Conservation (phyloP, 2,329 filamentous ascomycete species). For the Colletotrichum lindemuthianum region DNA sequence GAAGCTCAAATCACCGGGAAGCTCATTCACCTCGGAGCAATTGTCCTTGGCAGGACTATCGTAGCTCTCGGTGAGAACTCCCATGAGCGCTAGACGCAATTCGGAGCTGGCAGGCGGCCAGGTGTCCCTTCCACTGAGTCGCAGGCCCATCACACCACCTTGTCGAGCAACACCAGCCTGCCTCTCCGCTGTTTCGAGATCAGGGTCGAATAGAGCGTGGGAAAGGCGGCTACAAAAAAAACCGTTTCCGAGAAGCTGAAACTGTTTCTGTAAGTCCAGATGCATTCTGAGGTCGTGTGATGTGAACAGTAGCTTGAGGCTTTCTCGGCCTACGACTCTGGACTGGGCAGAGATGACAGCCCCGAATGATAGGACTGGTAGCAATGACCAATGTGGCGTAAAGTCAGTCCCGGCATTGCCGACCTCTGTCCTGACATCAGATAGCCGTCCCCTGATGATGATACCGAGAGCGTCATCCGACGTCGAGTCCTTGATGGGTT, state of each 20-base stretch:
- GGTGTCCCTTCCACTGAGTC: slow-evolving; percentile 80
- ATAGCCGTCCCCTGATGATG: slow-evolving; percentile 45
- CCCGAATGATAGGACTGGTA: slow-evolving; percentile 78
- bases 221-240: slow-evolving; percentile 83
- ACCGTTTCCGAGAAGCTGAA: slow-evolving; percentile 86
- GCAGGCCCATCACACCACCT: slow-evolving; percentile 81
- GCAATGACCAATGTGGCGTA: slow-evolving; percentile 66
- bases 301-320: slow-evolving; percentile 79
- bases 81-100: slow-evolving; percentile 87
- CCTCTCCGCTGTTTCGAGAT: slow-evolving; percentile 82
- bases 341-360: slow-evolving; percentile 80
- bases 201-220: slow-evolving; percentile 84
- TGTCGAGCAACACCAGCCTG: slow-evolving; percentile 74
- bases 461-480: slow-evolving; percentile 37
- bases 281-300: slow-evolving; percentile 78
- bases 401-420: slow-evolving; percentile 43
- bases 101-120: slow-evolving; percentile 98
- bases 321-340: slow-evolving; percentile 79
- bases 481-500: slow-evolving; percentile 42
- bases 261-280: slow-evolving; percentile 78
- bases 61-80: slow-evolving; percentile 82
- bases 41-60: slow-evolving; percentile 37
- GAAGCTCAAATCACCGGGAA: slow-evolving; percentile 82
- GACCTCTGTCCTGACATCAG: slow-evolving; percentile 35
- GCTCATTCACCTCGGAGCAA: slow-evolving; percentile 45